These are phyloP conservation scores for Neospermospora avenae DNA, from an alignment of 2,329 filamentous ascomycete genomes.

Conservation along the genomic window DNA sequence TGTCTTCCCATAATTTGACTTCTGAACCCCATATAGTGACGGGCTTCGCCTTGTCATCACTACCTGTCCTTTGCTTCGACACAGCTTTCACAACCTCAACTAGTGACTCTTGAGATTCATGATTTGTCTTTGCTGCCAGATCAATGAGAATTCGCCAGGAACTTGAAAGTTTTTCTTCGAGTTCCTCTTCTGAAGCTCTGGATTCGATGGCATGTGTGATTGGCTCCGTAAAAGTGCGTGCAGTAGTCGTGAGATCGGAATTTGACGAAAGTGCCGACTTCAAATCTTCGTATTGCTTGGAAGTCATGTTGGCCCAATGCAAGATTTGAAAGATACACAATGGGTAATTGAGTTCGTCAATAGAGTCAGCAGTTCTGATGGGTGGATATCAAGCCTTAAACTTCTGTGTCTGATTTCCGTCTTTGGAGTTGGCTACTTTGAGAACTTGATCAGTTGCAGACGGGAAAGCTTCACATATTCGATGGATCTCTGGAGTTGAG, in stretches of 20 bases:
- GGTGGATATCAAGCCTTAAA: too few relatives aligned
- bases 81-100: background rate
- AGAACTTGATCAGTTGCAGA: too few relatives aligned
- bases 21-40: background rate
- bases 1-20: background rate
- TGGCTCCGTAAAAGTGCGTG: background rate
- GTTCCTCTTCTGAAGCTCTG: background rate
- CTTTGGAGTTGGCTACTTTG: too few relatives aligned
- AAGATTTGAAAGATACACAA: background rate
- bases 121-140: background rate
- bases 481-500: background rate
- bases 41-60: background rate
- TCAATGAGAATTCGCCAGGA: background rate
- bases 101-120: background rate
- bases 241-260: background rate
- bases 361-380: too few relatives aligned
- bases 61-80: background rate
- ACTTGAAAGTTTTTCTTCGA: background rate
- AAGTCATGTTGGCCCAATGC: background rate
- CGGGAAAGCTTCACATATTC: too few relatives aligned
- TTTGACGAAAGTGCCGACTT: background rate
- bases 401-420: too few relatives aligned
- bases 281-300: background rate
- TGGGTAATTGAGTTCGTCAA: too few relatives aligned
- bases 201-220: background rate